phyloP scores from a whole-genome alignment of 78 protist genomes.

The Protostelium mycophagum region DNA sequence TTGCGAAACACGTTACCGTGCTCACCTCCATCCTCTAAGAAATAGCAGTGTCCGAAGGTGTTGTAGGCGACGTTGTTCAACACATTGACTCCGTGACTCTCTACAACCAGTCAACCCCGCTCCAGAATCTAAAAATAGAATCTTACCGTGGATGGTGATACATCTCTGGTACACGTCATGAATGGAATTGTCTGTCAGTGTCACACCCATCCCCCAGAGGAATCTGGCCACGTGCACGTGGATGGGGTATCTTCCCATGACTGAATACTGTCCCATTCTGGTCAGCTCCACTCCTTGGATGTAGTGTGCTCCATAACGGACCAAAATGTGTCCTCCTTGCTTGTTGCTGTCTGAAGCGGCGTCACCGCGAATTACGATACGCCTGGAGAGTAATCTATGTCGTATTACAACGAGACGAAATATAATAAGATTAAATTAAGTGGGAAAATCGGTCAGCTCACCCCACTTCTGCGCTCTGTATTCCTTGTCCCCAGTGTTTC shows the following conservation, averaged over 20 bases:
- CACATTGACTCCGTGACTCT: background rate
- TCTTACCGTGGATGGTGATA: background rate
- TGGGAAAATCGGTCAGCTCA: background rate
- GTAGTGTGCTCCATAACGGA: background rate
- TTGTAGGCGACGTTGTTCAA: slow-evolving; percentile 20
- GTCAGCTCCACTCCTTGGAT: slow-evolving; percentile 2
- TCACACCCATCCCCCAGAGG: background rate
- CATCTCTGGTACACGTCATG: background rate
- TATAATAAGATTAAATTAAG: background rate
- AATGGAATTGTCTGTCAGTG: background rate
- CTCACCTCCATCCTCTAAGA: slow-evolving; percentile 22
- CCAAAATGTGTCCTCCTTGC: background rate
- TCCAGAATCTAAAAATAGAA: no score
- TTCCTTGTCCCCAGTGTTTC: slow-evolving; percentile 7
- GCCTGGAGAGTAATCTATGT: background rate
- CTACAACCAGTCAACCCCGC: no score
- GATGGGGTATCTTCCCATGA: background rate
- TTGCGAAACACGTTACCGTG: background rate
- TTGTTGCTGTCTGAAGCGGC: background rate
- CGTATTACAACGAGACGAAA: no score
- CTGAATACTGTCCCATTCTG: background rate
- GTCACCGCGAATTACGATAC: slow-evolving; percentile 1
- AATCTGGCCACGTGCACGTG: background rate
- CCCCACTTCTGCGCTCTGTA: slow-evolving; percentile 4
- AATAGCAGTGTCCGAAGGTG: slow-evolving; percentile 39